These are phyloP conservation scores for Ogataea kodamae DNA, from an alignment of 805 yeast genomes.

Conservation along the genomic window DNA sequence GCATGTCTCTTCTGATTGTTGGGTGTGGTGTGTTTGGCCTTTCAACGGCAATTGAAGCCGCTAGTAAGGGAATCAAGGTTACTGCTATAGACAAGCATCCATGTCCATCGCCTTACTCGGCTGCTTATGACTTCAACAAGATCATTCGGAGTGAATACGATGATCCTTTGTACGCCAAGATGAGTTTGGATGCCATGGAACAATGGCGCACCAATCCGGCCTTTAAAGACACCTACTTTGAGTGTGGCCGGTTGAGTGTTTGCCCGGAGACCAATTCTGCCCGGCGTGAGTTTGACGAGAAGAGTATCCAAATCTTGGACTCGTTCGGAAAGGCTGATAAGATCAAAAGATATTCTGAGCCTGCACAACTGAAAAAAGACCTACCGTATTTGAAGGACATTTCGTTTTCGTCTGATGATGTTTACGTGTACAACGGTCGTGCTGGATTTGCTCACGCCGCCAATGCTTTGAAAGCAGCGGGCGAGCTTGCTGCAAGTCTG, in stretches of 20 bases:
- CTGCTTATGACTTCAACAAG: conserved; percentile 48
- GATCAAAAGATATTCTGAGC: conserved; percentile 29
- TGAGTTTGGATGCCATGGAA: conserved; percentile 44
- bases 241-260: conserved; percentile 42
- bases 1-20: conserved; percentile 24
- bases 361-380: conserved; percentile 28
- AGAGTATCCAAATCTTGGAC: conserved; percentile 35
- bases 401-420: conserved; percentile 10
- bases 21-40: conserved; percentile 47
- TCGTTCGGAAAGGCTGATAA: conserved; percentile 29
- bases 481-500: conserved; percentile 23
- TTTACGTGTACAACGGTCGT: conserved; percentile 34
- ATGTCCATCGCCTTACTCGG: conserved; percentile 44
- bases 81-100: conserved; percentile 39
- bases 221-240: conserved; percentile 33
- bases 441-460: conserved; percentile 44
- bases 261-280: conserved; percentile 32
- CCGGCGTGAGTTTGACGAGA: conserved; percentile 37
- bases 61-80: conserved; percentile 31
- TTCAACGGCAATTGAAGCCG: conserved; percentile 40
- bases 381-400: conserved; percentile 18
- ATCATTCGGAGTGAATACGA: conserved; percentile 47
- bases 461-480: conserved; percentile 35
- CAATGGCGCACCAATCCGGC: conserved; percentile 37
- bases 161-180: conserved; percentile 37